These are phyloP conservation scores for Peribolospora kevripleyi DNA, from an alignment of 768 basidiomycete genomes.

Conservation along the genomic window DNA sequence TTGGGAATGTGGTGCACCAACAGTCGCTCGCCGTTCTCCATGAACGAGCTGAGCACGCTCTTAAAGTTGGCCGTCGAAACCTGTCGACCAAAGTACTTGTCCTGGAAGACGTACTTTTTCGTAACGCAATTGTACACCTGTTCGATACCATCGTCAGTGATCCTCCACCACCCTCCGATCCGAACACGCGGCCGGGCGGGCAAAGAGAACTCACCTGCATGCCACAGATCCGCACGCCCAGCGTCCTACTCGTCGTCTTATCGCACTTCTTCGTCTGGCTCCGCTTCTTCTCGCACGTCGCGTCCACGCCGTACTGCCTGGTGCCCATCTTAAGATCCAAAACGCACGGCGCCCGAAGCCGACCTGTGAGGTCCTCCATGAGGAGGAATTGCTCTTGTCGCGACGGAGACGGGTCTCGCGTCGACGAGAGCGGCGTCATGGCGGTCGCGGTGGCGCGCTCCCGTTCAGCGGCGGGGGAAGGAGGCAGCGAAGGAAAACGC, in stretches of 20 bases:
- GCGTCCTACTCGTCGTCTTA: constrained; percentile 65
- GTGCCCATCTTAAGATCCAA: constrained; percentile 99
- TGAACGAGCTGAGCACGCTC: constrained; percentile 52
- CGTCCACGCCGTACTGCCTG: constrained; percentile 90
- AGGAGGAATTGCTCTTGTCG: constrained; percentile 94
- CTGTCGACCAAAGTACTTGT: constrained; percentile 89
- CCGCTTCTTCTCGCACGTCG: constrained; percentile 74
- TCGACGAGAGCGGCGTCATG: constrained; percentile 15
- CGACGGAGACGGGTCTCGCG: constrained; percentile 29
- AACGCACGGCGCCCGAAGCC: constrained; percentile 74
- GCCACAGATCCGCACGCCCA: constrained; percentile 86
- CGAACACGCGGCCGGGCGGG: not conserved
- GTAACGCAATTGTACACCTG: constrained; percentile 82
- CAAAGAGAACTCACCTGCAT: constrained; percentile 57
- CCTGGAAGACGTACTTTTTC: constrained; percentile 67
- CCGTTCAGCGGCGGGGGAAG: not conserved
- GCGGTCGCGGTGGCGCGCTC: constrained; percentile 12
- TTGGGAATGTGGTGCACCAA: constrained; percentile 78
- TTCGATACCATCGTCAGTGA: not conserved
- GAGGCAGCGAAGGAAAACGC: constrained; percentile 2
- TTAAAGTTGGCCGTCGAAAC: constrained; percentile 66
- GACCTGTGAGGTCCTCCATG: constrained; percentile 94
- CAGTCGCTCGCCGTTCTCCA: constrained; percentile 57
- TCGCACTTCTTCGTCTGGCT: constrained; percentile 98
- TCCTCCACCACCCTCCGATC: not conserved